A percentile compares a stretch with the other conserved stretches of the same genome.
Conservation (phyloP, 495 filamentous ascomycete genomes). For the Haplographium delicatum region DNA sequence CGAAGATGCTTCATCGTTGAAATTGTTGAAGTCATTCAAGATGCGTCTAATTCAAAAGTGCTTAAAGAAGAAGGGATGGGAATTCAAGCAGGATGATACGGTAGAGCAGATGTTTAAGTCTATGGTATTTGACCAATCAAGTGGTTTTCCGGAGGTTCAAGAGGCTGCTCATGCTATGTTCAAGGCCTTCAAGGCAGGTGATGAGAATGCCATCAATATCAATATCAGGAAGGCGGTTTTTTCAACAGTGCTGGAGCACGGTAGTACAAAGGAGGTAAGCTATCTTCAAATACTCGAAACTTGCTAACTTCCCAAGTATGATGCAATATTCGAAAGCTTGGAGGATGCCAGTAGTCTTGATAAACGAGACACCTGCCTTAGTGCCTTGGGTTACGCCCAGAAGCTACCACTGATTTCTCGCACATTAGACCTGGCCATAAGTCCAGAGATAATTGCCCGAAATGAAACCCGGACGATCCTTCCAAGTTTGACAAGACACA, state of each 20-base stretch:
- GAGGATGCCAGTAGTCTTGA: constrained; percentile 36
- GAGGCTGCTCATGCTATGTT: constrained; percentile 69
- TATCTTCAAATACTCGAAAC: neutral
- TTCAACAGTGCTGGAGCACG: constrained; percentile 61
- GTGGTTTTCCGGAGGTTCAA: constrained; percentile 57
- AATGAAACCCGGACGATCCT: neutral
- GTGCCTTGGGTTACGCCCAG: neutral
- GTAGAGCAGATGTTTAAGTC: constrained; percentile 81
- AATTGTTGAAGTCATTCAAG: constrained; percentile 78
- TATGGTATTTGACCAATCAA: constrained; percentile 62
- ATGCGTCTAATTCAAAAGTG: constrained; percentile 67
- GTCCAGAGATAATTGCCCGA: neutral
- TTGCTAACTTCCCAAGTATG: constrained; percentile 45
- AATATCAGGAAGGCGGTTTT: constrained; percentile 63
- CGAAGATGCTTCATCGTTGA: constrained; percentile 64
- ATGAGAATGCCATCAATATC: constrained; percentile 64
- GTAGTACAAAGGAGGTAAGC: constrained; percentile 64
- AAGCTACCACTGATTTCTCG: neutral
- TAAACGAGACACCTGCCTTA: neutral
- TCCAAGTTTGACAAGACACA: neutral
- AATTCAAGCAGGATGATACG: constrained; percentile 74
- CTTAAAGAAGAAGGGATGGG: constrained; percentile 82
- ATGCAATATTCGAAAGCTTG: constrained; percentile 78
- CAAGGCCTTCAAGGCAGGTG: constrained; percentile 59
- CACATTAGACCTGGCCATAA: neutral